Evolutionary conservation across 2,329 filamentous ascomycete genomes (phyloP), one percentile per base, ranked within the genome.

Genomic region (Fusarium pilosicola): DNA sequence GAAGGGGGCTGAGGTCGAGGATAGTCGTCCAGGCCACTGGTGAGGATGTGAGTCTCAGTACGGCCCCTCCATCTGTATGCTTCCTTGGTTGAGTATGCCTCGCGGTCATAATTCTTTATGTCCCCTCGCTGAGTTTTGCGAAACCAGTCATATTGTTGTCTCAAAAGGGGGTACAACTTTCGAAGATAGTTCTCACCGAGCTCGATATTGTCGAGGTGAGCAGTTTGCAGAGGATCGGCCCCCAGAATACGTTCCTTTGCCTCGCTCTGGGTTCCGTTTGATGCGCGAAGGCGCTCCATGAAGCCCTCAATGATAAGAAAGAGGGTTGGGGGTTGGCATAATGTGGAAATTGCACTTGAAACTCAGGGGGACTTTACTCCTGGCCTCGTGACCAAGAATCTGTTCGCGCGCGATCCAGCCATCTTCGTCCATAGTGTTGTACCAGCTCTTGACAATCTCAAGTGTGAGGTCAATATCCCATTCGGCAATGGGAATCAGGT

Each of bases 321-420:
- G 4, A 98, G 88, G 1, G 96, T 98, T 1, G 96, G 96, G 0
- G 96, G 82, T 99, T 99, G 58, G 96, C 96, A 79, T 98, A 98
- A 82, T 98, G 95, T 30, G 96, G 96, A 80, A 98, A 98, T 80
- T 98, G 96, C 20, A 95, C 89, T 78, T 97, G 95, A 81, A 99
- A 99, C 82, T 98, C 95, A 9, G 87, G 82, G 96, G 96, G 5
- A 99, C 96, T 83, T 98, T 98, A 87, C 93, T 97, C 71, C 96
- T 91, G 52, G 96, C 96, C 84, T 99, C 96, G 6, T 89, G 84
- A 4, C 96, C 96, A 5, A 99, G 89, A 68, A 99, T 98, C 83
- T 98, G 95, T 85, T 99, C 96, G 58, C 96, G 92, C 7, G 92
- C 94, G 80, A 99, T 98, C 96, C 96, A 99, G 61, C 96, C 96